Evolutionary conservation across 768 basidiomycete genomes (phyloP), one percentile per base, ranked within the genome.

Genomic region (Tricholoma hemisulphureum): DNA sequence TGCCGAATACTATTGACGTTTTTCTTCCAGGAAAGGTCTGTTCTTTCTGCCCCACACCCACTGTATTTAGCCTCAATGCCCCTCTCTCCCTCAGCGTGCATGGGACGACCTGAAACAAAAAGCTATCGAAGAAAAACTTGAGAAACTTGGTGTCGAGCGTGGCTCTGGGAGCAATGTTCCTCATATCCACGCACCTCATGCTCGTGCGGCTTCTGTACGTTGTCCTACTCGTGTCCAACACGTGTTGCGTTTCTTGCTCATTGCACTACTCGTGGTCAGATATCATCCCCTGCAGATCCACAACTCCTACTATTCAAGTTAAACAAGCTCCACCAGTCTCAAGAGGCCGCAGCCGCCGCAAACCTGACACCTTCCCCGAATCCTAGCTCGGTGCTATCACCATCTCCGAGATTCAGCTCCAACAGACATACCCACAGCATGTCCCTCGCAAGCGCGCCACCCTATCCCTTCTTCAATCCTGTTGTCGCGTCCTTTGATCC

Each of bases 231-330:
- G 59, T 52, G 59, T 61, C 64, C 39, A 51, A 61, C 64, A 67
- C 67, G 64, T 71, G 64, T 64, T 24, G 26, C n/a, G 11, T 49
- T 48, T 46, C 6, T 20, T 43, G 26, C 35, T 28, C 26, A 43
- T 46, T 31, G 55, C 56, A 59, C 49, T 56, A 64, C 56, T 51
- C 55, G 55, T 43, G 46, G 58, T 21, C 65, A 94, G 92, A 90
- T 93, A 72, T 93, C 92, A 2, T 93, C 91, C n/a, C 91, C 92
- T 26, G 91, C 91, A 4, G 92, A 93, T 67, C 91, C 92, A 26
- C 88, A 89, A 18, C 71, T 94, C 21, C 77, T 94, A 18, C 80
- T 85, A 62, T 92, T 88, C 74, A 93, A 91, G 70, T 77, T 93
- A 43, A 91, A 91, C 73, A 91, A 91, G 71, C 77, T 94, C 9